phyloP scores from a whole-genome alignment of 1,139 yeast species.

The Debaryomyces udenii region DNA sequence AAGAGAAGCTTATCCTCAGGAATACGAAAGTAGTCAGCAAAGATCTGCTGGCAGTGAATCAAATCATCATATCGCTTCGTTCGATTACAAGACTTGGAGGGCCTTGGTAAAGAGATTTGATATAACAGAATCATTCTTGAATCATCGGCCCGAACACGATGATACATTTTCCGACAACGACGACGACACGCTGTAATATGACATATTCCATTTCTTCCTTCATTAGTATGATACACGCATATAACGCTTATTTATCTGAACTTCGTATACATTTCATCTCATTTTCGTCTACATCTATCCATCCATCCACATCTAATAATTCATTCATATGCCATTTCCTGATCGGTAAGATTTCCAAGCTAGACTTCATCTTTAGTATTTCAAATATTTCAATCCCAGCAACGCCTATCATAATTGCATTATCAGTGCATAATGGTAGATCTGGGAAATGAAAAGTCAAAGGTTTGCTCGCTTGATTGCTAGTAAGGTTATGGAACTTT shows the following conservation, averaged over 20 bases:
- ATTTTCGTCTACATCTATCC: slow-evolving; percentile 34
- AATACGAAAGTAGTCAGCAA: slow-evolving; percentile 18
- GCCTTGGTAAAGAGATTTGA: slow-evolving; percentile 50
- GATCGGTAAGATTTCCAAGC: slow-evolving; percentile 56
- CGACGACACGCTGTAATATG: slow-evolving; percentile 9
- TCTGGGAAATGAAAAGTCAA: slow-evolving; percentile 64
- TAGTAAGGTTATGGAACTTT: slow-evolving; percentile 10
- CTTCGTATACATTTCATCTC: slow-evolving; percentile 3
- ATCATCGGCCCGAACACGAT: slow-evolving; percentile 40
- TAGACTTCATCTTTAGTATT: slow-evolving; percentile 47
- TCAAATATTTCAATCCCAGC: slow-evolving; percentile 91
- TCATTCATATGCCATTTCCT: slow-evolving; percentile 76
- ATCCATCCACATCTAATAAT: slow-evolving; percentile 51
- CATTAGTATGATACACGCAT: no score
- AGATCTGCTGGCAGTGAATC: slow-evolving; percentile 23
- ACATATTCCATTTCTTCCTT: no score
- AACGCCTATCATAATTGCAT: slow-evolving; percentile 97
- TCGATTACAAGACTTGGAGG: slow-evolving; percentile 69
- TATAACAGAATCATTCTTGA: slow-evolving; percentile 58
- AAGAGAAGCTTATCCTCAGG: slow-evolving; percentile 20
- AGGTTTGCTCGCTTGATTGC: slow-evolving; percentile 13
- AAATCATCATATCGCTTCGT: slow-evolving; percentile 69
- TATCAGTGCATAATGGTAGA: slow-evolving; percentile 81
- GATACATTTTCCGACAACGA: slow-evolving; percentile 31
- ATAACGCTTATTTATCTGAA: slow-evolving; percentile 11